Percentiles rank a stretch among this genome's conserved stretches.
phyloP scores from a whole-genome alignment of 2,329 filamentous ascomycete genomes.

The Pochonia chlamydosporia region DNA sequence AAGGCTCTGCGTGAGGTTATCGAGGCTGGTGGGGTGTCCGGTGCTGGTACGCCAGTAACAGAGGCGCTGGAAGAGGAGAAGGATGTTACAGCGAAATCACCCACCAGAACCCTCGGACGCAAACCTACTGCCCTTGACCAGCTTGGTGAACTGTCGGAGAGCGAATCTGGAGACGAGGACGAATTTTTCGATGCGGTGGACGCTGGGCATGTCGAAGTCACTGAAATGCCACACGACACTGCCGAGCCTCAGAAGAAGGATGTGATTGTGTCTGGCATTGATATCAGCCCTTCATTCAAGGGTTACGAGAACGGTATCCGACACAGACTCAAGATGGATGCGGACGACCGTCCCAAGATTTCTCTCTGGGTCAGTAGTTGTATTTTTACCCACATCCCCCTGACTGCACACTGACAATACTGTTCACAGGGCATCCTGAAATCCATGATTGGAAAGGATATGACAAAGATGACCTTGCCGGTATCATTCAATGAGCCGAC shows the following conservation, averaged over 20 bases:
- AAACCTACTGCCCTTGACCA: slow-evolving; percentile 64
- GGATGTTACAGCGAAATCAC: slow-evolving; percentile 31
- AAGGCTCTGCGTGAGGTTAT: slow-evolving; percentile 81
- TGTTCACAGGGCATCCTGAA: slow-evolving; percentile 78
- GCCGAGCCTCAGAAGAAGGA: slow-evolving; percentile 31
- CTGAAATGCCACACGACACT: slow-evolving; percentile 54
- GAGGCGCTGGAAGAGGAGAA: slow-evolving; percentile 25
- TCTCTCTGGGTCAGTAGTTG: slow-evolving; percentile 75
- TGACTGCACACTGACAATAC: background rate
- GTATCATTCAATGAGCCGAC: slow-evolving; percentile 99
- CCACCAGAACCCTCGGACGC: slow-evolving; percentile 36
- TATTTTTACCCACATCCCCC: background rate
- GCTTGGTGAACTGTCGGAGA: slow-evolving; percentile 71
- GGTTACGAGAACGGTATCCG: slow-evolving; percentile 90
- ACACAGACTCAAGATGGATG: slow-evolving; percentile 76
- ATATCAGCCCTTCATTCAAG: slow-evolving; percentile 73
- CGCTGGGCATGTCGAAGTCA: slow-evolving; percentile 80
- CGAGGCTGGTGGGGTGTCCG: slow-evolving; percentile 41
- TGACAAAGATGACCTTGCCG: slow-evolving; percentile 98
- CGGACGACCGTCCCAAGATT: slow-evolving; percentile 87
- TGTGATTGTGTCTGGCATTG: slow-evolving; percentile 37
- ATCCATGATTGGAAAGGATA: slow-evolving; percentile 99
- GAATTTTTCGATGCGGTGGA: slow-evolving; percentile 98
- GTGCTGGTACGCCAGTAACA: slow-evolving; percentile 22
- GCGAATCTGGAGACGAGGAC: slow-evolving; percentile 75